phyloP scores from a whole-genome alignment of 192 early-diverging fungal species.

The Mortierella antarctica region DNA sequence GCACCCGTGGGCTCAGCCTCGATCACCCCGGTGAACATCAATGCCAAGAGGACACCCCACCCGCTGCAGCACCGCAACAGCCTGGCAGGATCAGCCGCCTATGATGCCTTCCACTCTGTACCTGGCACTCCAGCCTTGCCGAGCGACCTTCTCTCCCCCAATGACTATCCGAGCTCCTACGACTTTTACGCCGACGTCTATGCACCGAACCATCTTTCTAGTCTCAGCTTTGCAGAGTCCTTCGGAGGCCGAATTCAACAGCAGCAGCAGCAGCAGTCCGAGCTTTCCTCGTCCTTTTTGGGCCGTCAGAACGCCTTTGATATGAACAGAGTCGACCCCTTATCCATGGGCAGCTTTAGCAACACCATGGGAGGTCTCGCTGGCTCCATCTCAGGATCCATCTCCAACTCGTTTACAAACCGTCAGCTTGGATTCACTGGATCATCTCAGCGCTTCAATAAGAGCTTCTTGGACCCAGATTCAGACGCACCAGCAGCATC shows the following conservation, averaged over 20 bases:
- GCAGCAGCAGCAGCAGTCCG: conserved; percentile 48
- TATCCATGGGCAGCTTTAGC: conserved; percentile 52
- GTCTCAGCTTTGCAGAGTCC: conserved; percentile 57
- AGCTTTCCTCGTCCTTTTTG: conserved; percentile 39
- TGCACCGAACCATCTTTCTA: conserved; percentile 54
- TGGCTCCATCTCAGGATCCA: conserved; percentile 50
- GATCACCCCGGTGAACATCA: conserved; percentile 47
- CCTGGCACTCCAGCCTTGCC: conserved; percentile 61
- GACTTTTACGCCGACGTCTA: conserved; percentile 64
- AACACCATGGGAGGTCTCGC: conserved; percentile 45
- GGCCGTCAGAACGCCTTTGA: conserved; percentile 40
- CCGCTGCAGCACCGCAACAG: conserved; percentile 54
- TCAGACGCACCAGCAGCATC: conserved; percentile 32
- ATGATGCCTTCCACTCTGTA: conserved; percentile 55
- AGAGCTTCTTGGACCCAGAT: conserved; percentile 55
- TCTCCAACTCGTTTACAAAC: conserved; percentile 43
- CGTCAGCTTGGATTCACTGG: conserved; percentile 49
- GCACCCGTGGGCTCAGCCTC: conserved; percentile 49
- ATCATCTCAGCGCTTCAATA: conserved; percentile 42
- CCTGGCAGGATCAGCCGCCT: conserved; percentile 47
- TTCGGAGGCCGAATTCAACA: conserved; percentile 44
- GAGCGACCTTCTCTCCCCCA: conserved; percentile 66
- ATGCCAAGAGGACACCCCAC: conserved; percentile 32
- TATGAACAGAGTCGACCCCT: conserved; percentile 41
- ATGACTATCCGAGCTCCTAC: conserved; percentile 60